Percentiles rank a stretch among this genome's conserved stretches.
Evolutionary conservation across 768 basidiomycete species (phyloP).

Genomic region (Suillus luteus): DNA sequence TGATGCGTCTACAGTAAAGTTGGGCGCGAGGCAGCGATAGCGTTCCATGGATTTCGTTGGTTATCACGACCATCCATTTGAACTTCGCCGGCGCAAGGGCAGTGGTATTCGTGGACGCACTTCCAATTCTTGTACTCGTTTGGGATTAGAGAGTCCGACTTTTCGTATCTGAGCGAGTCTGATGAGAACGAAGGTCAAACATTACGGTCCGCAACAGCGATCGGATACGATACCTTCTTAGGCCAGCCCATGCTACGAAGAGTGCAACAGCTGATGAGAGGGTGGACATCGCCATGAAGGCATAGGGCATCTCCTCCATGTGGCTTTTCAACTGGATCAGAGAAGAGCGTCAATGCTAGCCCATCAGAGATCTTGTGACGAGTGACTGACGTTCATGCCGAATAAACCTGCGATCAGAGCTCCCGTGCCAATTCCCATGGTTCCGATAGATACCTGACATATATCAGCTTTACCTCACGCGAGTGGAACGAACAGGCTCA

Average conservation of each 20-base stretch:
- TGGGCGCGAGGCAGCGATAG: conserved; percentile 13
- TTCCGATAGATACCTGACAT: conserved; percentile 83
- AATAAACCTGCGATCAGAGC: conserved; percentile 90
- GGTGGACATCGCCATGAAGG: conserved; percentile 68
- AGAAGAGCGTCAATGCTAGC: conserved; percentile 5
- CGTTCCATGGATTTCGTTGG: conserved; percentile 15
- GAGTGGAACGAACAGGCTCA: conserved; percentile 27
- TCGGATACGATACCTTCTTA: conserved; percentile 51
- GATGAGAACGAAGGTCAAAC: conserved; percentile 14
- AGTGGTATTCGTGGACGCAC: conserved; percentile 39
- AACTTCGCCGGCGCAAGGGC: conserved; percentile 40
- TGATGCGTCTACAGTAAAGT: conserved; percentile 6
- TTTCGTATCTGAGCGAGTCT: conserved; percentile 50
- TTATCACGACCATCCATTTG: conserved; percentile 42
- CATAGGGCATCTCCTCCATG: conserved; percentile 71
- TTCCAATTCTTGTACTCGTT: conserved; percentile 16
- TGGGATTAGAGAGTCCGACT: conserved; percentile 41
- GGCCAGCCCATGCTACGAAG: conserved; percentile 63
- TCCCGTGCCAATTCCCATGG: conserved; percentile 89
- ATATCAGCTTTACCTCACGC: conserved; percentile 7
- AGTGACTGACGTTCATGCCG: conserved; percentile 87
- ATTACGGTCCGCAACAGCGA: conserved; percentile 19
- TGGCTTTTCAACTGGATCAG: conserved; percentile 65
- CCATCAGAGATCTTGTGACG: conserved; percentile 8
- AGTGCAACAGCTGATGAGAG: conserved; percentile 59